Conservation (phyloP, 441 rosid species). For the Aleurites moluccanus region DNA sequence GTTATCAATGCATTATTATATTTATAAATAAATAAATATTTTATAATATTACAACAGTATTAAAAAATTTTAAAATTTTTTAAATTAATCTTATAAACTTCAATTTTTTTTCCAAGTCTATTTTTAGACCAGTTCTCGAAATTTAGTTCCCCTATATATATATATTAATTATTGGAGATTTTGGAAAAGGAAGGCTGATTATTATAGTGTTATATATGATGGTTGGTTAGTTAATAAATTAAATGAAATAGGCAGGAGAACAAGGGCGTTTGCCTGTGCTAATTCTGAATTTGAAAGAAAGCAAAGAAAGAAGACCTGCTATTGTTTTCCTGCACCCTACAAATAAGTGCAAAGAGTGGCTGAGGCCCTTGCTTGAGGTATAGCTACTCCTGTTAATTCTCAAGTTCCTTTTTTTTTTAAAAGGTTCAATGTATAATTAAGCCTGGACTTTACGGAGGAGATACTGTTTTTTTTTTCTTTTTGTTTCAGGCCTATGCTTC, state of each 20-base stretch:
- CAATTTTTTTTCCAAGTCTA: too few relatives aligned
- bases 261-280: constrained; percentile 86
- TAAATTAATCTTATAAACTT: too few relatives aligned
- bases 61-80: too few relatives aligned
- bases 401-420: too few relatives aligned
- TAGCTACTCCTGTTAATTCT: neutral
- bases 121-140: too few relatives aligned
- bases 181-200: neutral
- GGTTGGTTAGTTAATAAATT: too few relatives aligned
- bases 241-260: constrained; percentile 50
- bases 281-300: constrained; percentile 60
- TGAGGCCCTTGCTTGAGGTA: constrained; percentile 92
- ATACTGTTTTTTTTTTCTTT: neutral
- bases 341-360: constrained; percentile 78
- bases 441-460: neutral
- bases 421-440: neutral
- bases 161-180: too few relatives aligned
- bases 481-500: constrained; percentile 78
- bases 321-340: constrained; percentile 89
- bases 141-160: too few relatives aligned
- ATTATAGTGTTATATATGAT: too few relatives aligned
- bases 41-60: too few relatives aligned
- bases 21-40: too few relatives aligned
- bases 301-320: constrained; percentile 57
- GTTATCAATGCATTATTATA: too few relatives aligned